phyloP scores from a whole-genome alignment of 2,329 filamentous ascomycete species.

The Fusarium nurragi region DNA sequence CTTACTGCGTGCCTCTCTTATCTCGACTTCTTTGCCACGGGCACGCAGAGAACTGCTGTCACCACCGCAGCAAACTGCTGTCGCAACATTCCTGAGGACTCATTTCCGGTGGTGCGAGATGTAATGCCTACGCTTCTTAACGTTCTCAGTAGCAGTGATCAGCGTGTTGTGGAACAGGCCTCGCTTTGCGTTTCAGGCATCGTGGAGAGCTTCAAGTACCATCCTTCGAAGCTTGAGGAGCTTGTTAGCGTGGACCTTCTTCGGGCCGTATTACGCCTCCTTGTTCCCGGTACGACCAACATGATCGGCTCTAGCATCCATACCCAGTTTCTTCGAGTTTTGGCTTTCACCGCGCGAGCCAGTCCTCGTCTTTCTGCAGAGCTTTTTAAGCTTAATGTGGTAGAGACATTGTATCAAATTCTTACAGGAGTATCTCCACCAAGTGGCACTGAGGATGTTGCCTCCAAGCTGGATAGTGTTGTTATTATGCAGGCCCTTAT shows the following conservation, averaged over 20 bases:
- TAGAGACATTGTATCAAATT: slow-evolving; percentile 97
- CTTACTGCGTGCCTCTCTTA: slow-evolving; percentile 95
- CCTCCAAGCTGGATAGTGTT: slow-evolving; percentile 91
- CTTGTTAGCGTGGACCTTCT: slow-evolving; percentile 89
- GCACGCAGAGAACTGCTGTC: slow-evolving; percentile 94
- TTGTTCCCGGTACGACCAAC: slow-evolving; percentile 94
- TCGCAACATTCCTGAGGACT: slow-evolving; percentile 93
- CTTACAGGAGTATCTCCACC: slow-evolving; percentile 95
- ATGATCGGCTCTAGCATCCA: slow-evolving; percentile 94
- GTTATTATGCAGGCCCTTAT: slow-evolving; percentile 99
- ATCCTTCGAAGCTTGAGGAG: slow-evolving; percentile 88
- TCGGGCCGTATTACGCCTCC: slow-evolving; percentile 82
- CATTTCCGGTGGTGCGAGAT: slow-evolving; percentile 88
- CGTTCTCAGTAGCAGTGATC: slow-evolving; percentile 90
- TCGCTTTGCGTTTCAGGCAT: slow-evolving; percentile 95
- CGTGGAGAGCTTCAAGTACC: slow-evolving; percentile 95
- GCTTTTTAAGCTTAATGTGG: slow-evolving; percentile 93
- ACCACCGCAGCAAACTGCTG: slow-evolving; percentile 99
- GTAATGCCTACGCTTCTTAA: slow-evolving; percentile 96
- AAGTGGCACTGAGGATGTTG: slow-evolving; percentile 77
- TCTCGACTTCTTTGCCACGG: slow-evolving; percentile 96
- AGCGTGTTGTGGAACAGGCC: slow-evolving; percentile 95
- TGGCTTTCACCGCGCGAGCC: slow-evolving; percentile 88
- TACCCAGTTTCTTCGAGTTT: slow-evolving; percentile 91
- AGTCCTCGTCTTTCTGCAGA: slow-evolving; percentile 89